Evolutionary conservation across 148 eudicot species (phyloP), one percentile per base, ranked within the genome.

Genomic region (Camellia sinensis): DNA sequence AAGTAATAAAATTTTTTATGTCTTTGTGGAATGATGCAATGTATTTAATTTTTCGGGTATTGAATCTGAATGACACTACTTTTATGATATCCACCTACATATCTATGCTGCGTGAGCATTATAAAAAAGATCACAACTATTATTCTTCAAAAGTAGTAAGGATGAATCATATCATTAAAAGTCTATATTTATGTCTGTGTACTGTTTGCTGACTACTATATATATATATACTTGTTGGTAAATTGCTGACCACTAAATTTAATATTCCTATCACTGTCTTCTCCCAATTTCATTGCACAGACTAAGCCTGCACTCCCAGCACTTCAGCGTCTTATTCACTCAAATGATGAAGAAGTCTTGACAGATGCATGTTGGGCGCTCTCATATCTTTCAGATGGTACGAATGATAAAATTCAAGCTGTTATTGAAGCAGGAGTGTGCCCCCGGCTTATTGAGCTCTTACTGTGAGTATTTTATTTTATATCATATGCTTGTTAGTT

Each of bases 321-420:
- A 57, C 93, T 90, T 81, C 81, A 76, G 80, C 89, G 82, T 21
- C 93, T 90, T 79, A 79, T 90, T 56, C 85, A 84, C 75, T 82
- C 89, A 54, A 84, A 74, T 76, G 93, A 90, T 76, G 90, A 88
- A 79, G 93, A 90, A 87, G 91, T 90, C 6, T 74, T 90, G 74
- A 88, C 90, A 13, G 93, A 90, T 84, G 88, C 91, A 18, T 90
- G 93, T 60, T 90, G 93, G 93, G 93, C 93, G 14, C 87, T 90
- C 40, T 89, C 93, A 15, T 90, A 90, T 78, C 91, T 90, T 75
- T 90, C 91, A 19, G 91, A 90, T 89, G 91, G 93, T 67, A 89
- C 91, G 68, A 90, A 90, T 89, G 93, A 90, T 76, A 89, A 87
- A 84, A 90, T 90, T 41, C 91, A 90, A 80, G 86, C 91, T 74